phyloP scores from a whole-genome alignment of 2,329 filamentous ascomycete genomes.

The Aspergillus fructus region DNA sequence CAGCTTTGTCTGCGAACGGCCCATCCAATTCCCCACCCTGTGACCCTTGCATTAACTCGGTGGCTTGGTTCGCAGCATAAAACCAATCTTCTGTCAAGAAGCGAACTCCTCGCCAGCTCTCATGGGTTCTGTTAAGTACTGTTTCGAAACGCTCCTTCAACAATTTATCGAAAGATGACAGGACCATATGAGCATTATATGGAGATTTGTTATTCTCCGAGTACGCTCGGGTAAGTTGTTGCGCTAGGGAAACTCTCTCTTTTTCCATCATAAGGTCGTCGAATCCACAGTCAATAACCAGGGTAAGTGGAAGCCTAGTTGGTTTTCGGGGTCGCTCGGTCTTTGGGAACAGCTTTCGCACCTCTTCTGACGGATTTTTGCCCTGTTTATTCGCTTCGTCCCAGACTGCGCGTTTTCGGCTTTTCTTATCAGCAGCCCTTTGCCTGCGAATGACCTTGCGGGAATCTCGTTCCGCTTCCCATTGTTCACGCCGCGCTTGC shows the following conservation, averaged over 20 bases:
- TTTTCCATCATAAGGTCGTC: conserved; percentile 85
- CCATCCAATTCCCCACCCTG: conserved; percentile 61
- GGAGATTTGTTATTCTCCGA: conserved; percentile 74
- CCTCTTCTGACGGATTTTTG: conserved; percentile 24
- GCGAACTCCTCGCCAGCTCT: conserved; percentile 74
- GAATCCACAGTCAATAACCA: conserved; percentile 90
- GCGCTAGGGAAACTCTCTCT: conserved; percentile 77
- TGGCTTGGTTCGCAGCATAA: conserved; percentile 64
- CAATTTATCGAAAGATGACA: conserved; percentile 74
- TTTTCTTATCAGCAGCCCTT: conserved; percentile 53
- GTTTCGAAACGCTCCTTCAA: conserved; percentile 79
- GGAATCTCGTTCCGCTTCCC: conserved; percentile 68
- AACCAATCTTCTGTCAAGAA: conserved; percentile 76
- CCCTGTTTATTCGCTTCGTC: conserved; percentile 35
- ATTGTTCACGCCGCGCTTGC: conserved; percentile 67
- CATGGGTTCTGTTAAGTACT: conserved; percentile 68
- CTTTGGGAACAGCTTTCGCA: conserved; percentile 26
- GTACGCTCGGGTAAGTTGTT: conserved; percentile 84
- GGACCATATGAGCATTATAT: conserved; percentile 69
- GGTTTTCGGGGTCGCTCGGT: conserved; percentile 35
- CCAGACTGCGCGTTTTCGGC: conserved; percentile 45
- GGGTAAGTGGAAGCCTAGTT: conserved; percentile 68
- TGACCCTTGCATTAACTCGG: conserved; percentile 63
- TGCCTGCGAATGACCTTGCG: conserved; percentile 61
- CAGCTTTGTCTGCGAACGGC: conserved; percentile 49